A percentile compares a stretch with the other conserved stretches of the same genome.
Evolutionary conservation across 2,329 filamentous ascomycete species (phyloP).

Genomic region (Pestalotiopsis sp.): DNA sequence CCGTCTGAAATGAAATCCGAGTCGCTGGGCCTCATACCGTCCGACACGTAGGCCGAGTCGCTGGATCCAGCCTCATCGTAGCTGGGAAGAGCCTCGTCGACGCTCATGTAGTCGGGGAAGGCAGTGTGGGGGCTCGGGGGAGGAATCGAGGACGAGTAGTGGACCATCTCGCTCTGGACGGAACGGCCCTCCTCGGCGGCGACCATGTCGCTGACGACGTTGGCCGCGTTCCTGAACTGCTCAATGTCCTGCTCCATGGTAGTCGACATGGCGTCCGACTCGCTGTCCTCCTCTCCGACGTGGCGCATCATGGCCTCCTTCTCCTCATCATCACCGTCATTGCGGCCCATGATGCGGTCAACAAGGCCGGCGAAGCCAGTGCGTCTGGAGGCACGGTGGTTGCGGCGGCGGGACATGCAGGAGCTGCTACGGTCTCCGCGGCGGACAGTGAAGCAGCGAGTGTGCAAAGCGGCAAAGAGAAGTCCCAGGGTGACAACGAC

Average conservation of each 20-base stretch:
- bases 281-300: conserved; percentile 24
- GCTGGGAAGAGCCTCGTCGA: conserved; percentile 43
- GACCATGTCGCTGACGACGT: conserved; percentile 48
- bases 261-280: conserved; percentile 31
- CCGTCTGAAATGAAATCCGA: background rate
- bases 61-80: conserved; percentile 38
- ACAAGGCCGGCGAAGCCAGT: conserved; percentile 34
- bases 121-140: conserved; percentile 31
- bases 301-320: conserved; percentile 37
- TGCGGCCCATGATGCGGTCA: conserved; percentile 23
- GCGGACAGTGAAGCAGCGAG: conserved; percentile 27
- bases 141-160: conserved; percentile 8
- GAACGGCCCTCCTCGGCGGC: conserved; percentile 43
- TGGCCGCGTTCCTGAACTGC: conserved; percentile 47
- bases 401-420: conserved; percentile 12
- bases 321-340: conserved; percentile 34
- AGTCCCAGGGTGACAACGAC: conserved; percentile 27
- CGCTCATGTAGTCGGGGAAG: conserved; percentile 34
- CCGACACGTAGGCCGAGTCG: conserved; percentile 40
- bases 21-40: conserved; percentile 41
- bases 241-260: conserved; percentile 54
- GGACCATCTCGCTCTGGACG: conserved; percentile 17
- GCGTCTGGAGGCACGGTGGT: conserved; percentile 17
- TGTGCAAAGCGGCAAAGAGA: conserved; percentile 26
- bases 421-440: conserved; percentile 28